Evolutionary conservation across 2,329 filamentous ascomycete species (phyloP).

Genomic region (Mollisiaceae sp.): DNA sequence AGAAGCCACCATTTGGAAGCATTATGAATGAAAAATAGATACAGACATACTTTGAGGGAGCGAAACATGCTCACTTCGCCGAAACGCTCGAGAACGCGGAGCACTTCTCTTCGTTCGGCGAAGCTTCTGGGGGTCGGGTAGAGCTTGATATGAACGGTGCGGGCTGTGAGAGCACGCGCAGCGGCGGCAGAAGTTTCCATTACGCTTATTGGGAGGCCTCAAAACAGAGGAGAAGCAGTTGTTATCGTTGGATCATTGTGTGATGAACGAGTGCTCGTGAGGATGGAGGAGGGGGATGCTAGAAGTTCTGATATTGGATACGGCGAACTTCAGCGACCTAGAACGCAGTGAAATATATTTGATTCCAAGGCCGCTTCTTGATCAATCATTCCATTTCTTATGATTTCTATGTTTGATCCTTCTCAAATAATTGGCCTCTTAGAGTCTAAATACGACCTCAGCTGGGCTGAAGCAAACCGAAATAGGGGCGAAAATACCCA

Average conservation of each 20-base stretch:
- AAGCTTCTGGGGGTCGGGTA: slow-evolving; percentile 40
- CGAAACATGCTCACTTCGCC: slow-evolving; percentile 42
- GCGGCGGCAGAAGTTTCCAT: background rate
- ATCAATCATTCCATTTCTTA: background rate
- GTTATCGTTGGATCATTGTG: slow-evolving; percentile 4
- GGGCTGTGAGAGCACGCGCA: slow-evolving; percentile 9
- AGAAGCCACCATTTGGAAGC: background rate
- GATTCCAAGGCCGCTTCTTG: background rate
- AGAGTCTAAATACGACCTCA: too few species aligned
- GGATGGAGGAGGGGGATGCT: background rate
- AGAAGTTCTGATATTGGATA: background rate
- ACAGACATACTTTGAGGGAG: slow-evolving; percentile 38
- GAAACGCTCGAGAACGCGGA: slow-evolving; percentile 41
- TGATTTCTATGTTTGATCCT: background rate
- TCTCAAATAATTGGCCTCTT: background rate
- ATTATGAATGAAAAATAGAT: background rate
- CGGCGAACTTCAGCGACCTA: background rate
- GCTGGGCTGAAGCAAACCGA: too few species aligned
- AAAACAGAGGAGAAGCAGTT: background rate
- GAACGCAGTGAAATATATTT: background rate
- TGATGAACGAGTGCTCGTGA: background rate
- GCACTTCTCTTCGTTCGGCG: slow-evolving; percentile 42
- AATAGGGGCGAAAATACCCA: too few species aligned
- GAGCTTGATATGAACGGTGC: slow-evolving; percentile 42
- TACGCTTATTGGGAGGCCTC: background rate